Conservation (phyloP, 495 filamentous ascomycete genomes). For the Aspergillus ellipticus region DNA sequence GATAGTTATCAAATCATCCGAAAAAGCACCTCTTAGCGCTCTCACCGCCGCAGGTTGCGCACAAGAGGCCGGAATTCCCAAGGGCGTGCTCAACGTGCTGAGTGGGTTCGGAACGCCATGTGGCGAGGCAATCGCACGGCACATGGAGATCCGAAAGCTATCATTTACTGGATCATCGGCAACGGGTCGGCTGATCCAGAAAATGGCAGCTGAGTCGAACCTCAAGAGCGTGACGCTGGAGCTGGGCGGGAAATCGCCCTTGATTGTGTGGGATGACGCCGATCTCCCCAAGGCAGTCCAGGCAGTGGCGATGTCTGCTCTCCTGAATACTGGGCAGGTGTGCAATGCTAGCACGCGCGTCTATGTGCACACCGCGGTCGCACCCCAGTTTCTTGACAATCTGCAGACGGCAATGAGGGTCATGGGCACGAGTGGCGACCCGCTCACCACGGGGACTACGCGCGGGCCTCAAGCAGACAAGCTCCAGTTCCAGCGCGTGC, state of each 20-base stretch:
- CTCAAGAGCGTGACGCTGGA: slow-evolving; percentile 64
- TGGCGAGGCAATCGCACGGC: too few relatives aligned
- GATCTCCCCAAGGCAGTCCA: slow-evolving; percentile 52
- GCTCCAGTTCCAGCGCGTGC: too few relatives aligned
- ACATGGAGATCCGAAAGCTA: slow-evolving; percentile 44
- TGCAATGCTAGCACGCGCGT: slow-evolving; percentile 61
- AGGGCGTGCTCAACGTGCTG: too few relatives aligned
- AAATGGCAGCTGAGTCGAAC: slow-evolving; percentile 39
- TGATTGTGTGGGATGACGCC: slow-evolving; percentile 64
- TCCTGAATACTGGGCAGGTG: slow-evolving; percentile 54
- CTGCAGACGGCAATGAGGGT: too few relatives aligned
- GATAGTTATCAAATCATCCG: neutral
- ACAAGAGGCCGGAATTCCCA: too few relatives aligned
- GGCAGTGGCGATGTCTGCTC: slow-evolving; percentile 48
- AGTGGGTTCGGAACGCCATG: too few relatives aligned
- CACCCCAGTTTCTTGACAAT: too few relatives aligned
- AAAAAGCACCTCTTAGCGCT: neutral
- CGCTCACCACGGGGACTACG: too few relatives aligned
- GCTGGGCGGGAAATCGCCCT: slow-evolving; percentile 64
- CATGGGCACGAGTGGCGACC: too few relatives aligned
- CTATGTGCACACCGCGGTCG: slow-evolving; percentile 45
- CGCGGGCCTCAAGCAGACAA: too few relatives aligned
- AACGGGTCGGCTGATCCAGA: slow-evolving; percentile 49
- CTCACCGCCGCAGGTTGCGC: neutral
- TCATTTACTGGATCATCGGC: slow-evolving; percentile 61